These are phyloP conservation scores for Rhinocladiella similis DNA, from an alignment of 2,329 filamentous ascomycete genomes.

Conservation along the genomic window DNA sequence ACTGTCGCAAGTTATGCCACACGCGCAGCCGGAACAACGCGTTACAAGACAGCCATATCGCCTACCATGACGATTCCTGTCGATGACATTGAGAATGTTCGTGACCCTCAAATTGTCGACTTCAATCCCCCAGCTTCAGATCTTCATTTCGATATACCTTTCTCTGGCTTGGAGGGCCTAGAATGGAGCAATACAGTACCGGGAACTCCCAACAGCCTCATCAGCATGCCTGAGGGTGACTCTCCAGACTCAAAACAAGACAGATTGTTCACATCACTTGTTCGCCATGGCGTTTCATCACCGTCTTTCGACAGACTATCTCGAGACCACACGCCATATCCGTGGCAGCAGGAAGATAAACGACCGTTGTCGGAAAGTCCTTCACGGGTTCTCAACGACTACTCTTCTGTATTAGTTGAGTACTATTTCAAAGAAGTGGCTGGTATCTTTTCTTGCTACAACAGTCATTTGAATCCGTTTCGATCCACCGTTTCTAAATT, in stretches of 20 bases:
- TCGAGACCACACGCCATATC: background rate
- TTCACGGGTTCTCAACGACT: conserved; percentile 35
- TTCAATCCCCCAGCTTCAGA: background rate
- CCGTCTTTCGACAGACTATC: background rate
- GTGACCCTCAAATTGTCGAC: background rate
- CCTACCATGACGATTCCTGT: background rate
- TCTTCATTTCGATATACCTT: background rate
- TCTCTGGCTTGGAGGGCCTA: background rate
- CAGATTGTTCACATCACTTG: background rate
- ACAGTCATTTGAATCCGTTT: conserved; percentile 63
- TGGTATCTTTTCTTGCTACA: conserved; percentile 63
- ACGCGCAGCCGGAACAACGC: background rate
- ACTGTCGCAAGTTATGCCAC: background rate
- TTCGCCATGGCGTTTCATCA: background rate
- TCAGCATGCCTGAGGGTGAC: background rate
- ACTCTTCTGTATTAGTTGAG: conserved; percentile 59
- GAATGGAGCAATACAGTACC: background rate
- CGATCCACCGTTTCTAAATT: conserved; percentile 58
- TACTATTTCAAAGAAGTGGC: conserved; percentile 66
- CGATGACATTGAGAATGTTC: background rate
- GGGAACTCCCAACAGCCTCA: background rate
- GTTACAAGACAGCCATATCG: background rate
- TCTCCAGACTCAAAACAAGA: background rate
- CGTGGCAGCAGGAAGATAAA: background rate
- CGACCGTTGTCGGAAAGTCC: background rate